Percentiles rank a stretch among this genome's conserved stretches.
Evolutionary conservation across 106 monocot genomes (phyloP).

Genomic region (Narthecium ossifragum): DNA sequence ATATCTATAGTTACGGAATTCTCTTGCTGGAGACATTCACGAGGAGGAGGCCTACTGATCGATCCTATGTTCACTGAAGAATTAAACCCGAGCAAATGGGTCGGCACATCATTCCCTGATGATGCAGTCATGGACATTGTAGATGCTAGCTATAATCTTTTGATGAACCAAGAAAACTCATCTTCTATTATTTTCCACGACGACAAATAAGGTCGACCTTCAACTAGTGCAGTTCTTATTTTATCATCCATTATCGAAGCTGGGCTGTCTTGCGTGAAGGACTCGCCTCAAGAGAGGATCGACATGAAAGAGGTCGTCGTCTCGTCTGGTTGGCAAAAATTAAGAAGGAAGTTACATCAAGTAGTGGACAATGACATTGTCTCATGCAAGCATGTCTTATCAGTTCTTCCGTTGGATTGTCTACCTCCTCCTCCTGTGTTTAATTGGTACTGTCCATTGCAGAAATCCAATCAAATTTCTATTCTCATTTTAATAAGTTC

Average conservation of each 20-base stretch:
- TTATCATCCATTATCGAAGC: conserved; percentile 4
- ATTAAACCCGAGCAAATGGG: conserved; percentile 16
- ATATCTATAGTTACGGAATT: conserved; percentile 28
- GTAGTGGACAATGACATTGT: no score
- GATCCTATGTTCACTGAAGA: conserved; percentile 16
- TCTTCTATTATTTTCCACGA: no score
- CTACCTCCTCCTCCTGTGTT: no score
- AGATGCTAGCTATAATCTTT: conserved; percentile 6
- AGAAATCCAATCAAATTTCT: no score
- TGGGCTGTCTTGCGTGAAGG: conserved; percentile 7
- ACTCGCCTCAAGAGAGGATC: conserved; percentile 16
- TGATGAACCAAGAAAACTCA: background rate
- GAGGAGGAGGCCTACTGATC: conserved; percentile 18
- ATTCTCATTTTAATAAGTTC: no score
- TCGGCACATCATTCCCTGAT: conserved; percentile 3
- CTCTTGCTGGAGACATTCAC: conserved; percentile 14
- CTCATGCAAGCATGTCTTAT: no score
- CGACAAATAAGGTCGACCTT: no score
- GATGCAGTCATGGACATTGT: conserved; percentile 5
- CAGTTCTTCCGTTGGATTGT: no score
- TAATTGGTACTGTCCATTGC: no score
- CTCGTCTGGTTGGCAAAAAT: conserved; percentile 7
- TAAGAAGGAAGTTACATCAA: no score
- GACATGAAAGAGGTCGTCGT: conserved; percentile 4
- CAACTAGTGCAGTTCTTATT: no score